Conservation (phyloP, 2,329 filamentous ascomycete species). For the Epichloe bromicola region DNA sequence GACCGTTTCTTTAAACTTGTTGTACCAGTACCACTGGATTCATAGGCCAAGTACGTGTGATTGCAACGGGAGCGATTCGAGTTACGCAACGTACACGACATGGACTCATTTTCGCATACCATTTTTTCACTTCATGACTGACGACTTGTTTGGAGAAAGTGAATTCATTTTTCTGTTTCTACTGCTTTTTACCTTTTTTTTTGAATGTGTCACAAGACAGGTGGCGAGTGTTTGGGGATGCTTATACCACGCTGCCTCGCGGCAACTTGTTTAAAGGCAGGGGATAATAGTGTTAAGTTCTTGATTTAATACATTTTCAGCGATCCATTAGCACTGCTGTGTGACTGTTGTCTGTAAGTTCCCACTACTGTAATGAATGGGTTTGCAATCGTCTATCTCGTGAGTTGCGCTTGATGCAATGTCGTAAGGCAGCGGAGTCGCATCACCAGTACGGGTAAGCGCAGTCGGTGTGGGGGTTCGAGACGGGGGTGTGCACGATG, state of each 20-base stretch:
- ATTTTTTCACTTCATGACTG: slow-evolving; percentile 8
- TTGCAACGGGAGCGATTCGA: neutral
- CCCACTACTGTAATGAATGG: too few relatives aligned
- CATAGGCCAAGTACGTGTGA: neutral
- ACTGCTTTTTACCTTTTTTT: neutral
- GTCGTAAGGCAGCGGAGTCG: too few relatives aligned
- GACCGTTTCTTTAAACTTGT: neutral
- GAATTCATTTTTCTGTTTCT: neutral
- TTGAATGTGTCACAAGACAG: neutral
- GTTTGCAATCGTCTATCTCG: too few relatives aligned
- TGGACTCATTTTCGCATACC: slow-evolving; percentile 3
- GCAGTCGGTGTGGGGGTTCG: neutral
- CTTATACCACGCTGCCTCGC: slow-evolving; percentile 35
- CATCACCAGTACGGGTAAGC: too few relatives aligned
- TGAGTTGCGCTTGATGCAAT: too few relatives aligned
- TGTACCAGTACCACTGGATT: slow-evolving; percentile 1
- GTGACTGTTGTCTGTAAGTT: neutral
- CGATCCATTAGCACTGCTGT: neutral
- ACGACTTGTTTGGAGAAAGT: slow-evolving; percentile 6
- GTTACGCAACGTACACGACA: neutral
- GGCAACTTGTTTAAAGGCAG: slow-evolving; percentile 25
- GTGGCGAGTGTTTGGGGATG: neutral
- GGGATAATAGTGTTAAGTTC: slow-evolving; percentile 4
- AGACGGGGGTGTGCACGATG: neutral
- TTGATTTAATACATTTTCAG: slow-evolving; percentile 6